Base-by-base conservation (phyloP, 495 filamentous ascomycete genomes). In the Umbilicaria muhlenbergii region DNA sequence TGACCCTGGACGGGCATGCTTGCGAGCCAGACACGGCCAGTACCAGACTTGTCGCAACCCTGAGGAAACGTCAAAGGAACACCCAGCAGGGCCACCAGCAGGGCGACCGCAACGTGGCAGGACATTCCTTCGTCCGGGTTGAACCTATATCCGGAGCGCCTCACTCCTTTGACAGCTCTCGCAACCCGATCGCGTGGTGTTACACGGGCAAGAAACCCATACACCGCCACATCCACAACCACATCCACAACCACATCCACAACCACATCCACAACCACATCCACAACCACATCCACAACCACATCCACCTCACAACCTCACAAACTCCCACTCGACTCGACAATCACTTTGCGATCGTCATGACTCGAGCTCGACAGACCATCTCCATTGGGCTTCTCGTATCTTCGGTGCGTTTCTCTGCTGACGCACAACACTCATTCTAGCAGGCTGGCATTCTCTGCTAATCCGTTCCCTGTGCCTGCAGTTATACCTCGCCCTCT, bases 341-440 rank as follows among this genome's bases (percentile, higher is more conserved):
- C n/a, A 13, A 15, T 5, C 0, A 38, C 13, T 11, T 21, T 34
- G 1, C 19, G 15, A 18, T 28, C 24, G 24, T 10, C 34, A 98
- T 95, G 91, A 94, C 91, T 49, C 84, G 86, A 62, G 91, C 91
- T 17, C 83, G 88, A 58, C 88, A 98, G 61, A 86, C 82, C 49
- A 75, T 94, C 58, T 93, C 86, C 35, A 67, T 92, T 46, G 76
- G 75, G 51, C 77, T 94, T 52, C 76, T 94, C 45, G 69, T 89
- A 57, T 83, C 82, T 59, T 94, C 89, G 18, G 89, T 96, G 73
- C 39, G 69, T 44, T 38, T 43, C 61, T 44, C 58, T 8, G 24
- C 24, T 10, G 15, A 34, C 2, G 11, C 41, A 15, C 15, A 12
- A 19, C 2, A 28, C 14, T 35, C 18, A 28, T 19, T 35, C 18